phyloP scores from a whole-genome alignment of 768 basidiomycete genomes.

The Baorangia bicolor region DNA sequence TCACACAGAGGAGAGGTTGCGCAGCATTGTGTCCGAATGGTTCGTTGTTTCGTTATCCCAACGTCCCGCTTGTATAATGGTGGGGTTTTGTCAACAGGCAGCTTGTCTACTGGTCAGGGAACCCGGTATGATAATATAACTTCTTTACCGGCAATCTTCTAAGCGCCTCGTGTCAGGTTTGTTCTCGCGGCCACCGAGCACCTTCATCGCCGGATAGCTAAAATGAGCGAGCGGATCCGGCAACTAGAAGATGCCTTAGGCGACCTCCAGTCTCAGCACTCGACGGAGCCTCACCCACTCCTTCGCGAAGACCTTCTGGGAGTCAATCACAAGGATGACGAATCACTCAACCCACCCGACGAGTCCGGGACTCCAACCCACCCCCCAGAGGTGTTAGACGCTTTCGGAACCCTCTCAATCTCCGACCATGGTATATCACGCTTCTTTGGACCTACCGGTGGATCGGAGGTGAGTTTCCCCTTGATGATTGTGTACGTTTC shows the following conservation, averaged over 20 bases:
- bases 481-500: constrained; percentile 7
- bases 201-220: constrained; percentile 54
- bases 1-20: constrained; percentile 59
- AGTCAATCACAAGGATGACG: constrained; percentile 31
- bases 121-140: constrained; percentile 48
- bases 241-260: constrained; percentile 62
- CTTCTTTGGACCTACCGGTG: constrained; percentile 68
- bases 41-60: constrained; percentile 28
- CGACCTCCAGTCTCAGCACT: constrained; percentile 48
- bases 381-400: constrained; percentile 49
- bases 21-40: constrained; percentile 72
- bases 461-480: constrained; percentile 54
- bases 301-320: constrained; percentile 52
- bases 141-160: constrained; percentile 3
- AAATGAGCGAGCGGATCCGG: constrained; percentile 53
- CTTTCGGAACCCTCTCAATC: constrained; percentile 61
- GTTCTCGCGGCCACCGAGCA: constrained; percentile 68
- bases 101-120: constrained; percentile 77
- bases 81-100: constrained; percentile 40
- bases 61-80: neutral
- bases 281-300: constrained; percentile 57
- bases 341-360: constrained; percentile 24
- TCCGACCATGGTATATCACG: constrained; percentile 58
- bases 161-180: constrained; percentile 36
- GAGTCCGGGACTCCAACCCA: constrained; percentile 12